A percentile compares a stretch with the other conserved stretches of the same genome.
phyloP scores from a whole-genome alignment of 352 stramenopile genomes.

The Peronospora belbahrii region DNA sequence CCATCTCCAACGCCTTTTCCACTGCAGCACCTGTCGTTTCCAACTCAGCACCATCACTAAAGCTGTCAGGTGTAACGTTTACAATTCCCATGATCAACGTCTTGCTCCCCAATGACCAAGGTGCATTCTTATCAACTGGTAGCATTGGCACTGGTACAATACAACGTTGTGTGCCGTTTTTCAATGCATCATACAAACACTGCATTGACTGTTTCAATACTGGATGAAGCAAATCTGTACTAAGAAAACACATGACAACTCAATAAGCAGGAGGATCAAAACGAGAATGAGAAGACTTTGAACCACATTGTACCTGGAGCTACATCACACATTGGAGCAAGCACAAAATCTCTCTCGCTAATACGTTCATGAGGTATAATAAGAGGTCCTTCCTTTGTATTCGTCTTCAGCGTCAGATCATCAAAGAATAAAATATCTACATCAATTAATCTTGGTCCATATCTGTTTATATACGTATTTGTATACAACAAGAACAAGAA shows the following conservation, averaged over 20 bases:
- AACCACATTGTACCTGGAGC: constrained; percentile 30
- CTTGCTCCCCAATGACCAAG: constrained; percentile 48
- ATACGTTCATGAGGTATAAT: constrained; percentile 93
- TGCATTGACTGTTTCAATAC: constrained; percentile 60
- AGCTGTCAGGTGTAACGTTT: constrained; percentile 98
- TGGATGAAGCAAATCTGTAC: constrained; percentile 77
- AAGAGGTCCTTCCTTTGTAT: constrained; percentile 68
- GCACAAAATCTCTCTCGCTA: constrained; percentile 94
- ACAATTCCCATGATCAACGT: constrained; percentile 96
- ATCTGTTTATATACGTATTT: too few species aligned
- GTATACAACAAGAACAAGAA: too few species aligned
- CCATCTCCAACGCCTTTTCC: constrained; percentile 83
- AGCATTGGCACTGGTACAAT: constrained; percentile 44
- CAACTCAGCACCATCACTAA: constrained; percentile 76
- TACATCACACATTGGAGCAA: constrained; percentile 92
- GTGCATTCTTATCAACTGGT: constrained; percentile 32
- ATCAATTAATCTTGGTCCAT: constrained; percentile 91
- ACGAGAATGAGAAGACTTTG: not conserved
- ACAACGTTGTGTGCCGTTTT: constrained; percentile 22
- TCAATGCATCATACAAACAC: constrained; percentile 49
- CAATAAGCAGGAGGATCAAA: too few species aligned
- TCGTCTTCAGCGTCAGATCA: constrained; percentile 51
- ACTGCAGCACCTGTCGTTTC: constrained; percentile 54
- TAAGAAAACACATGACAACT: too few species aligned
- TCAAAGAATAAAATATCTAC: constrained; percentile 95